These are phyloP conservation scores for Hortiboletus campestris DNA, from an alignment of 768 basidiomycete genomes.

Conservation along the genomic window DNA sequence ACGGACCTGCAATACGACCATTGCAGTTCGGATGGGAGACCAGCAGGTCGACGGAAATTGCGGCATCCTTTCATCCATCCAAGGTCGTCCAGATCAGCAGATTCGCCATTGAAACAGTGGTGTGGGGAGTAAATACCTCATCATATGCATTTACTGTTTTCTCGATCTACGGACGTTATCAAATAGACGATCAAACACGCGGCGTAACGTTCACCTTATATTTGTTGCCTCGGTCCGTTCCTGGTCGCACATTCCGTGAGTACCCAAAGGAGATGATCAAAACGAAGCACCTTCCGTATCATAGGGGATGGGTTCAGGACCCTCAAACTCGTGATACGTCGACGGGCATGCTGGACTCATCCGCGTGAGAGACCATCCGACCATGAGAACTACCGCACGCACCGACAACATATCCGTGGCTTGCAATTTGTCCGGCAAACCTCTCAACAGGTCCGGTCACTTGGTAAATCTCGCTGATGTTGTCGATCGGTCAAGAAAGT, in stretches of 20 bases:
- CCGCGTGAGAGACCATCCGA: not conserved
- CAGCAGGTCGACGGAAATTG: slow-evolving; percentile 73
- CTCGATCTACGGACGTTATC: slow-evolving; percentile 59
- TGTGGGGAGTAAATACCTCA: slow-evolving; percentile 49
- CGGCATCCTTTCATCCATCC: slow-evolving; percentile 60
- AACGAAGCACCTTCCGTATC: slow-evolving; percentile 67
- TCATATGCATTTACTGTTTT: slow-evolving; percentile 87
- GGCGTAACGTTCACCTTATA: slow-evolving; percentile 63
- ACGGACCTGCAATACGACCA: slow-evolving; percentile 80
- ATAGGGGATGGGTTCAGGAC: slow-evolving; percentile 85
- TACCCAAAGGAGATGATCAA: not conserved
- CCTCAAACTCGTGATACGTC: slow-evolving; percentile 89
- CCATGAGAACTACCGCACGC: slow-evolving; percentile 21
- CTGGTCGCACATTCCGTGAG: slow-evolving; percentile 31
- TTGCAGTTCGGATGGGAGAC: slow-evolving; percentile 76
- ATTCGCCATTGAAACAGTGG: not conserved
- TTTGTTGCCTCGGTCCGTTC: slow-evolving; percentile 88
- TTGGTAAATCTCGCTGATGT: slow-evolving; percentile 85
- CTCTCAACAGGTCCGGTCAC: slow-evolving; percentile 97
- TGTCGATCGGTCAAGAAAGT: not conserved
- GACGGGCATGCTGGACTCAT: slow-evolving; percentile 67
- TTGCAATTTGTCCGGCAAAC: slow-evolving; percentile 84
- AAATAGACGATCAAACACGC: not conserved
- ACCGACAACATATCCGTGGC: slow-evolving; percentile 84
- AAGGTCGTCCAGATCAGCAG: not conserved